These are phyloP conservation scores for Boechera stricta DNA, from an alignment of 345 rosid genomes.

Conservation along the genomic window DNA sequence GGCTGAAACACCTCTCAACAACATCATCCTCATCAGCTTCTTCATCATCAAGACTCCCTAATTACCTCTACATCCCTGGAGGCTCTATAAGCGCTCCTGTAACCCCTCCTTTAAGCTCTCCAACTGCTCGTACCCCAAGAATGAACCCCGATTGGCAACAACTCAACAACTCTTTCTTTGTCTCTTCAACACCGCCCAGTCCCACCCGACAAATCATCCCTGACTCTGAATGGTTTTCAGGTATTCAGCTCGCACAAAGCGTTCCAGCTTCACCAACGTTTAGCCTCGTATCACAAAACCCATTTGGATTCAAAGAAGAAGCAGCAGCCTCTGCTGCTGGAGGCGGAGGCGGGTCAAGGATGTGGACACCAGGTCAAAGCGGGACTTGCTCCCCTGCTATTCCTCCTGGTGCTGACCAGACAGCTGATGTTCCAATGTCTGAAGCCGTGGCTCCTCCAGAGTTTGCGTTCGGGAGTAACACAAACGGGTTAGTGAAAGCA, in stretches of 20 bases:
- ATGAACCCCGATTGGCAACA: slow-evolving; percentile 69
- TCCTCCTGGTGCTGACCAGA: slow-evolving; percentile 74
- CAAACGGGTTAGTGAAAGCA: slow-evolving; percentile 80
- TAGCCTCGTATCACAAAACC: slow-evolving; percentile 78
- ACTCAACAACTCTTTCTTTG: slow-evolving; percentile 60
- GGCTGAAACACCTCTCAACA: slow-evolving; percentile 91
- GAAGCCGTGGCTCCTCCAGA: slow-evolving; percentile 66
- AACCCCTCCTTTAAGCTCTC: slow-evolving; percentile 97
- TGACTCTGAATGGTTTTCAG: slow-evolving; percentile 86
- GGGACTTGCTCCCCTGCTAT: slow-evolving; percentile 95
- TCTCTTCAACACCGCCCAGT: slow-evolving; percentile 95
- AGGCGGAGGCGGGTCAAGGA: slow-evolving; percentile 65
- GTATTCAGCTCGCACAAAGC: slow-evolving; percentile 72
- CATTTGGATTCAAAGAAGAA: slow-evolving; percentile 77
- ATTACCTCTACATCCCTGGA: slow-evolving; percentile 67
- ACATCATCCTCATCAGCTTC: slow-evolving; percentile 82
- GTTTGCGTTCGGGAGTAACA: slow-evolving; percentile 84
- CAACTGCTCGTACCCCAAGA: slow-evolving; percentile 81
- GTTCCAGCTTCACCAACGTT: slow-evolving; percentile 92
- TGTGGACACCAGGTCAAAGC: slow-evolving; percentile 98
- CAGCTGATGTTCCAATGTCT: slow-evolving; percentile 82
- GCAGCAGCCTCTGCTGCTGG: slow-evolving; percentile 51
- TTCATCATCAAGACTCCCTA: slow-evolving; percentile 73
- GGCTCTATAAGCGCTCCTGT: slow-evolving; percentile 99
- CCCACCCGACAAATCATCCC: slow-evolving; percentile 81